Base-by-base conservation (phyloP, 1,284 basidiomycete species). In the Pyrrhoderma noxium region DNA sequence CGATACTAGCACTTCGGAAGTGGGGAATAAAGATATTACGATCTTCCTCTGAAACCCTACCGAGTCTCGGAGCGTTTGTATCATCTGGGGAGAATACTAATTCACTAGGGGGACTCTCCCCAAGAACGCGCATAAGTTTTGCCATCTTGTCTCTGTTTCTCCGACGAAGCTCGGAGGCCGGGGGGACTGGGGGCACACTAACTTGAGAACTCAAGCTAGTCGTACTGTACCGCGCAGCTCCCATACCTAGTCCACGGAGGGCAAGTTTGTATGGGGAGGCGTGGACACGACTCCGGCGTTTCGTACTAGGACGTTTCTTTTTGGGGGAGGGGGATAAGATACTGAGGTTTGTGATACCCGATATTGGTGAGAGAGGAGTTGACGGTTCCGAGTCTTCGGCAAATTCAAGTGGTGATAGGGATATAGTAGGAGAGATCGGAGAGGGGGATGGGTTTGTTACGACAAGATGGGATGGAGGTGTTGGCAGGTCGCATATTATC, bases 81-180 rank as follows among this genome's bases (percentile, higher is more conserved):
- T 31, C 11, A 14, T 47, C 49, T 7, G 34, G 13, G 18, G 41
- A 38, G 35, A 55, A 55, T 2, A 55, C 53, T 34, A 55, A 9
- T 4, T 51, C 16, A 13, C 27, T 47, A 2, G 53, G 53, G 7
- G 53, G 53, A 9, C 49, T 49, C 13, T 55, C 53, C 11, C 53
- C 53, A 14, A 55, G 53, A 4, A 55, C 41, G 43, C 53, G 53
- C 13, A 51, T 47, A 7, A 55, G 45, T 40, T 55, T 55, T 19
- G 53, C 53, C 53, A 55, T 55, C 35, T 55, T 55, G 14, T 51
- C 39, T 22, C 49, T 44, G 35, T 55, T 51, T 13, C 53, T 44
- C 11, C 48, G 47, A 13, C 49, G 49, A 5, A 55, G 2, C 23
- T 55, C 49, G 8, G 53, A 31, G 3, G 49, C 21, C 11, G 49